phyloP scores from a whole-genome alignment of 2,329 filamentous ascomycete species.

The Tolypocladium inflatum region DNA sequence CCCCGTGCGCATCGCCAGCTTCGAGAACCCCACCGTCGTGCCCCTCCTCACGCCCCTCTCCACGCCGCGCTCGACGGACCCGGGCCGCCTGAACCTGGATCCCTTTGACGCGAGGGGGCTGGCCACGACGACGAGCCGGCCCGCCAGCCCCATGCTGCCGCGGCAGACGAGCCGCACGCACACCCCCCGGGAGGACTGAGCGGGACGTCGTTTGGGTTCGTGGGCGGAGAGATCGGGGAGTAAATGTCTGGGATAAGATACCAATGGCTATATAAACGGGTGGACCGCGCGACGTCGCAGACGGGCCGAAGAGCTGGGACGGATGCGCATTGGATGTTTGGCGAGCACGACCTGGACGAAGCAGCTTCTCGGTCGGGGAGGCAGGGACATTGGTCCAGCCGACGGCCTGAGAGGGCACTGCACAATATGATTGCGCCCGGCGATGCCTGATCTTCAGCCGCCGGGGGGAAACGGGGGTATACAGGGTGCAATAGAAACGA shows the following conservation, averaged over 20 bases:
- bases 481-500: background rate
- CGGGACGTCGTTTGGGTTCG: background rate
- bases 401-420: background rate
- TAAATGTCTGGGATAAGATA: background rate
- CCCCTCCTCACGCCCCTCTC: slow-evolving; percentile 26
- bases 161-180: slow-evolving; percentile 27
- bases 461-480: background rate
- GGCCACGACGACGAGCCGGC: slow-evolving; percentile 35
- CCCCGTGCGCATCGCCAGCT: slow-evolving; percentile 60
- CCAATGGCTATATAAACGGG: background rate
- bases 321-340: background rate
- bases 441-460: background rate
- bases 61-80: slow-evolving; percentile 20
- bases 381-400: too few species aligned
- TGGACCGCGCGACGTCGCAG: background rate
- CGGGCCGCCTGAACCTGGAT: slow-evolving; percentile 25
- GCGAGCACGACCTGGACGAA: background rate
- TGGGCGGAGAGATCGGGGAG: background rate
- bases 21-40: slow-evolving; percentile 64
- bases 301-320: background rate
- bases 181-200: slow-evolving; percentile 27
- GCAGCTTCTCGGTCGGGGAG: background rate
- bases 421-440: background rate
- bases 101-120: slow-evolving; percentile 29
- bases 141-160: slow-evolving; percentile 34